Evolutionary conservation across 2,329 filamentous ascomycete genomes (phyloP).

Genomic region (Fusarium torulosum): DNA sequence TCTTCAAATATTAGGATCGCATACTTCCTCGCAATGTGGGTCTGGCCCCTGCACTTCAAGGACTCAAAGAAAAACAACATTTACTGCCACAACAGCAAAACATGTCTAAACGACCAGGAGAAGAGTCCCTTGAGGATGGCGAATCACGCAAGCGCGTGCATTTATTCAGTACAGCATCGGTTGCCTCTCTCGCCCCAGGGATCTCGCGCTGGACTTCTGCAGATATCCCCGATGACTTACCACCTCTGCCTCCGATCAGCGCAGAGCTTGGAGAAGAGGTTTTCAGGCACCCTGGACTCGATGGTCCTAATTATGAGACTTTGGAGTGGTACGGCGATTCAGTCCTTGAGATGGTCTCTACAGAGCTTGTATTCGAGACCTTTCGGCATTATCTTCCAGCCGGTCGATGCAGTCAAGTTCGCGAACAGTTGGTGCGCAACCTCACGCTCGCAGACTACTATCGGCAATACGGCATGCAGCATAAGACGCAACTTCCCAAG

Average conservation of each 20-base stretch:
- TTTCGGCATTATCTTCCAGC: constrained; percentile 71
- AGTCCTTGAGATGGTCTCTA: constrained; percentile 82
- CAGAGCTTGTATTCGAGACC: constrained; percentile 79
- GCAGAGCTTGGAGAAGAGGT: constrained; percentile 70
- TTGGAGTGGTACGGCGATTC: constrained; percentile 92
- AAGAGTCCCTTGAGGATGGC: constrained; percentile 7
- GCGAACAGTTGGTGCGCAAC: constrained; percentile 86
- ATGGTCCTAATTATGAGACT: constrained; percentile 73
- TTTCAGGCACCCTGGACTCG: constrained; percentile 73
- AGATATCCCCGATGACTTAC: constrained; percentile 62
- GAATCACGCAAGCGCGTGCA: constrained; percentile 37
- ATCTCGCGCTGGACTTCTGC: constrained; percentile 60
- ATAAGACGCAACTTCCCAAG: constrained; percentile 68
- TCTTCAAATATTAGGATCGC: background rate
- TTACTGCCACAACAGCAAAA: background rate
- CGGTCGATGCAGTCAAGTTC: constrained; percentile 79
- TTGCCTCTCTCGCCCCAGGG: constrained; percentile 25
- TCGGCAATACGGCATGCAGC: constrained; percentile 76
- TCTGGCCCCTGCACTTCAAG: constrained; percentile 2
- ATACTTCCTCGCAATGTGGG: constrained; percentile 7
- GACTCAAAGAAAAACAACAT: background rate
- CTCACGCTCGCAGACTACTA: constrained; percentile 79
- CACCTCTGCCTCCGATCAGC: constrained; percentile 73
- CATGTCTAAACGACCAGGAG: constrained; percentile 20
- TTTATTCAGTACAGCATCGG: background rate